Percentiles rank a stretch among this genome's conserved stretches.
phyloP scores from a whole-genome alignment of 768 basidiomycete species.

The Termitomyces sp. region DNA sequence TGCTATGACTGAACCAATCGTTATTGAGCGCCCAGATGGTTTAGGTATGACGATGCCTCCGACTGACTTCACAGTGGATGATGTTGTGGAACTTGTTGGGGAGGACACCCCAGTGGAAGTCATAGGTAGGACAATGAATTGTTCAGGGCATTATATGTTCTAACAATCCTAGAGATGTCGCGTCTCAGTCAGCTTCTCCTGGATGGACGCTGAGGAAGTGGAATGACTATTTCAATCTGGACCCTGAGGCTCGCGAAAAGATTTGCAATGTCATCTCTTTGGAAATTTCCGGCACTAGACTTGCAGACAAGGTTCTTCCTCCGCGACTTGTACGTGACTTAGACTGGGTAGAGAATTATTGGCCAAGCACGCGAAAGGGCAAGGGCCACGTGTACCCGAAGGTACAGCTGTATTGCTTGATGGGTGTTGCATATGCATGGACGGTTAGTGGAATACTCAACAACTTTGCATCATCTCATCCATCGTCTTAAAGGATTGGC shows the following conservation, averaged over 20 bases:
- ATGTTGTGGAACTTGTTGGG: conserved; percentile 80
- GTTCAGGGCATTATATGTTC: neutral
- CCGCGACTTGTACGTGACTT: conserved; percentile 83
- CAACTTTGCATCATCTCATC: neutral
- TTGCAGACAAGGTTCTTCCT: conserved; percentile 77
- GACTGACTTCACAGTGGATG: conserved; percentile 64
- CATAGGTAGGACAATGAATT: conserved; percentile 57
- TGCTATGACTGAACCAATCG: conserved; percentile 80
- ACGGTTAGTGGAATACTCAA: conserved; percentile 56
- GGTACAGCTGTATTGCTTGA: conserved; percentile 94
- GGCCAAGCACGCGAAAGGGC: conserved; percentile 78
- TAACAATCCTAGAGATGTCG: conserved; percentile 57
- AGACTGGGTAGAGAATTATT: conserved; percentile 97
- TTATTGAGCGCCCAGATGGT: conserved; percentile 75
- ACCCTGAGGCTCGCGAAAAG: conserved; percentile 71
- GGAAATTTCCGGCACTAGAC: conserved; percentile 83
- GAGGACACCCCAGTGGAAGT: conserved; percentile 82
- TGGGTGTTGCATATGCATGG: conserved; percentile 93
- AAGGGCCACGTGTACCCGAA: conserved; percentile 81
- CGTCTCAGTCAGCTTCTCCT: conserved; percentile 78
- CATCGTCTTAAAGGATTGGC: conserved; percentile 77
- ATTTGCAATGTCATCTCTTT: conserved; percentile 94
- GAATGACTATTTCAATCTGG: conserved; percentile 80
- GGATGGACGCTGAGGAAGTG: conserved; percentile 91
- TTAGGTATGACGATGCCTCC: conserved; percentile 91